phyloP scores from a whole-genome alignment of 108 stramenopile genomes.

The Stephanodiscus triporus region DNA sequence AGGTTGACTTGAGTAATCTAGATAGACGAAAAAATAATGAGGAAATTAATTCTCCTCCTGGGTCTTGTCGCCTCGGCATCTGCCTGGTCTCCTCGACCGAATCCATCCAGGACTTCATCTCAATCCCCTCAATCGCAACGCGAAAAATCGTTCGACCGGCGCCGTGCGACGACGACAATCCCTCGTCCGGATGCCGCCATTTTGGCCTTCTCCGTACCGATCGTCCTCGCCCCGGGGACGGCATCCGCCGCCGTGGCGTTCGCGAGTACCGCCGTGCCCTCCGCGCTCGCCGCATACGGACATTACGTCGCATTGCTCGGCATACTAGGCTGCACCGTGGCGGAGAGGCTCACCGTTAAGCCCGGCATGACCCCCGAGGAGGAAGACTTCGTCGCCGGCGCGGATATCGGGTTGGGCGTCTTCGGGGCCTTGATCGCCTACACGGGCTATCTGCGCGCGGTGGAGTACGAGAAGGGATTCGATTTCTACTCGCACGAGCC shows the following conservation, averaged over 20 bases:
- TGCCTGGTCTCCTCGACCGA: slow-evolving; percentile 42
- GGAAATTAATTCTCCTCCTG: slow-evolving; percentile 18
- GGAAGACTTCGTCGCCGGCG: slow-evolving; percentile 57
- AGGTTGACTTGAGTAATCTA: too few relatives aligned
- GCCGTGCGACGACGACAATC: too few relatives aligned
- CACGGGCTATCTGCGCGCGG: slow-evolving; percentile 68
- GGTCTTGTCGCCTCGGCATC: slow-evolving; percentile 12
- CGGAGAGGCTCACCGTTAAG: slow-evolving; percentile 68
- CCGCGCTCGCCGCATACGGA: slow-evolving; percentile 75
- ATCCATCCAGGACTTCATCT: slow-evolving; percentile 3
- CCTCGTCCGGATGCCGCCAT: slow-evolving; percentile 4
- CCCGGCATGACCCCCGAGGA: slow-evolving; percentile 68
- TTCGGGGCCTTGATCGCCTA: slow-evolving; percentile 47
- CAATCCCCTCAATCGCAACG: slow-evolving; percentile 6
- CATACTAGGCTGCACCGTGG: slow-evolving; percentile 55
- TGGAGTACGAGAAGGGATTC: slow-evolving; percentile 72
- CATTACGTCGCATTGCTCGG: slow-evolving; percentile 70
- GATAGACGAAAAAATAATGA: too few relatives aligned
- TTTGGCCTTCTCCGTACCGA: slow-evolving; percentile 9
- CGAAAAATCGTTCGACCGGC: slow-evolving; percentile 26
- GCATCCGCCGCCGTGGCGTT: slow-evolving; percentile 58
- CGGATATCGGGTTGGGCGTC: slow-evolving; percentile 64
- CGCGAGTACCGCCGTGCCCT: slow-evolving; percentile 47
- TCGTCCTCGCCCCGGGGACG: slow-evolving; percentile 22
- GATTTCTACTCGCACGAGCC: slow-evolving; percentile 83